Evolutionary conservation across 768 basidiomycete species (phyloP).

Genomic region (Sporobolomyces pararoseus): DNA sequence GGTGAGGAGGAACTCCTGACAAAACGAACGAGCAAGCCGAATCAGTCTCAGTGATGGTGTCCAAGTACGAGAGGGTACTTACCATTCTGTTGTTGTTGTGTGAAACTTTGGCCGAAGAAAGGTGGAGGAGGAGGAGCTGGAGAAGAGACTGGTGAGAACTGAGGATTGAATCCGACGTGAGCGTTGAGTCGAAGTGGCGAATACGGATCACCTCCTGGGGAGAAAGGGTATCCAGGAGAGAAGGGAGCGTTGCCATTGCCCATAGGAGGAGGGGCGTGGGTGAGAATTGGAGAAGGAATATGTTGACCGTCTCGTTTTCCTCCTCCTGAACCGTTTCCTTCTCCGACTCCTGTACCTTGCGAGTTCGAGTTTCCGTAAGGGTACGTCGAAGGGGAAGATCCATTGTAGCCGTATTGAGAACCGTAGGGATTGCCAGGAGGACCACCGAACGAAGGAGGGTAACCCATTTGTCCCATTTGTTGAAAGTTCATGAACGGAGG

Average conservation of each 20-base stretch:
- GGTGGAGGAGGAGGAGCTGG: constrained; percentile 18
- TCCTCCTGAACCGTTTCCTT: not conserved
- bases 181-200: constrained; percentile 7
- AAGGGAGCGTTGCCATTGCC: not conserved
- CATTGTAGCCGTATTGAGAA: not conserved
- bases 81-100: constrained; percentile 4
- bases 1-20: too few species aligned
- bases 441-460: not conserved
- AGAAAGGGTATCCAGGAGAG: constrained; percentile 26
- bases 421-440: too few species aligned
- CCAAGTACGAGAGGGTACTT: too few species aligned
- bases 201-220: constrained; percentile 24
- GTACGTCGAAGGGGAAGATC: not conserved
- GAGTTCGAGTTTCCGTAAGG: not conserved
- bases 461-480: not conserved
- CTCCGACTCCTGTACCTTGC: too few species aligned
- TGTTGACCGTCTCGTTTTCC: not conserved
- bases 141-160: constrained; percentile 15
- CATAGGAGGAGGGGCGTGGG: constrained; percentile 8
- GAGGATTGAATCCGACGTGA: constrained; percentile 28
- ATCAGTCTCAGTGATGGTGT: too few species aligned
- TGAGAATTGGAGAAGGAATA: constrained; percentile 10
- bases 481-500: constrained; percentile 18
- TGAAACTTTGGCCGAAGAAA: constrained; percentile 7
- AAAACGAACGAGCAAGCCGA: too few species aligned